Base-by-base conservation (phyloP, 1,284 basidiomycete species). In the Inonotus hispidus region DNA sequence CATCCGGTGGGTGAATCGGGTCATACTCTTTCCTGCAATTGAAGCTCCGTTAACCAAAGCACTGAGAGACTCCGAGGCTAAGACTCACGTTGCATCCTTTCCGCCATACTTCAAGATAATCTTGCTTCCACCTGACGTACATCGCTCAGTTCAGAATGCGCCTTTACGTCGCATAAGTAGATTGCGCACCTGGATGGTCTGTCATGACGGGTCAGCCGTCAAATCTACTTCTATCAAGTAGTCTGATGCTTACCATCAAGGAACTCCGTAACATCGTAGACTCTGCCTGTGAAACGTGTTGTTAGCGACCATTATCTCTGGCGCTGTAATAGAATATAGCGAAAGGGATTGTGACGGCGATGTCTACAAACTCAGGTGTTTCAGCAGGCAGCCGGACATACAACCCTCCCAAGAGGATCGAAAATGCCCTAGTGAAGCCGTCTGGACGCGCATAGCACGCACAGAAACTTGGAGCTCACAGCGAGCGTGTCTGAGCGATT, bases 1-100 rank as follows among this genome's bases (percentile, higher is more conserved):
- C 88, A 67, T 94, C 87, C 2, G 92, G 92, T 0, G 93, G 93
- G 69, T 95, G 93, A 47, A 95, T 93, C 7, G 89, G 87, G 58
- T 92, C 90, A 64, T 92, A 93, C 73, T 90, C 91, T 65, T 83
- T 83, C 0, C 83, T 83, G 63, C 25, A 32, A 21, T 3, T 7
- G 14, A 13, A 63, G 65, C 66, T 50, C 29, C n/a, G 23, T 35
- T 16, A 14, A 58, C 46, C n/a, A 38, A 32, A 58, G 25, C 52
- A 2, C 41, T 4, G 2, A 7, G 29, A 25, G 23, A 19, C 16
- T 6, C 23, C n/a, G n/a, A 10, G 35, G 14, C 45, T 38, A 32
- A 46, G 27, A 67, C 80, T 55, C 65, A 82, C 80, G 88, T 91
- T 1, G 87, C 90, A 64, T 92, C 89, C 68, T 83, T 87, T 21